Evolutionary conservation across 2,329 filamentous ascomycete genomes (phyloP), one percentile per base, ranked within the genome.

Genomic region (Sphaerostilbella broomeana): DNA sequence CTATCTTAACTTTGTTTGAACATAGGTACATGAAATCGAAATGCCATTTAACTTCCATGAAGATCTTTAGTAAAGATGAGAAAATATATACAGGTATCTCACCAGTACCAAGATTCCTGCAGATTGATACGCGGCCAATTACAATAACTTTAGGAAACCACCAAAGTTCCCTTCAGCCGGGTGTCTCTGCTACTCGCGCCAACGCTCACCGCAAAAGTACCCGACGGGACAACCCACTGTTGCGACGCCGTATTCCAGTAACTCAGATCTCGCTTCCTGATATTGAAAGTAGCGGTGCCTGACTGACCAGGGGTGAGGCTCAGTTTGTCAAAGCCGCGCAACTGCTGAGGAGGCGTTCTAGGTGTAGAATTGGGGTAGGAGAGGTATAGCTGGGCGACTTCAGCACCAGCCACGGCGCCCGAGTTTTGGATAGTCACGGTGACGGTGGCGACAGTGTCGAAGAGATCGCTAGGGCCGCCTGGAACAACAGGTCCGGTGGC

Each of bases 221-320:
- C 69, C 12, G 52, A 50, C 5, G 73, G 70, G 12, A 44, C 38
- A 12, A 42, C 51, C 82, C 82, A 87, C 38, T 79, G 69, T 60
- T 84, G 69, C 0, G 51, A 55, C 22, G 69, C 65, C 58, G 83
- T 79, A 47, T 84, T 76, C 70, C 78, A 85, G 61, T 76, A 84
- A 46, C 73, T 75, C 0, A 75, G 68, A 0, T 79, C 78, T 38
- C 80, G 74, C 58, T 79, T 82, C 43, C 71, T 56, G 12, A 77
- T 53, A 3, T 61, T 59, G 6, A 86, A 63, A 18, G 68, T 62
- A 1, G 75, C 73, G 8, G 45, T 62, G 56, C 73, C 67, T 24
- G 61, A 67, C 58, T 79, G 67, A 0, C 78, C 79, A 0, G 74
- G 63, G 27, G 67, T 62, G 3, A 86, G 52, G 33, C 64, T 65